Evolutionary conservation across 192 early-diverging fungal genomes (phyloP).

Genomic region (Mortierella alpina): DNA sequence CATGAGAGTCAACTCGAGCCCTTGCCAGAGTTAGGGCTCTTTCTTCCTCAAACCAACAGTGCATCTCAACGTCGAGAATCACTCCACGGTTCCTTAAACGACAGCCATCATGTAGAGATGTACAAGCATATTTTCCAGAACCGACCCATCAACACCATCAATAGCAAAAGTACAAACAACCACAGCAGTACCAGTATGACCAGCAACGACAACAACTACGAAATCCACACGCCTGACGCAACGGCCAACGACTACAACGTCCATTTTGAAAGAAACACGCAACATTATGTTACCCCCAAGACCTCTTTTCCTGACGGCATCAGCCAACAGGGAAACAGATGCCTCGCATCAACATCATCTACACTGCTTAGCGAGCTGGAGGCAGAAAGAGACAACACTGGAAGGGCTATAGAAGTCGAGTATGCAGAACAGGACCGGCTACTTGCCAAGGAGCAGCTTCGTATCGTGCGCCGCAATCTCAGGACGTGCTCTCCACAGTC

Average conservation of each 20-base stretch:
- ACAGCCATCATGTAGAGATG: conserved; percentile 9
- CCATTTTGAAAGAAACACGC: not conserved
- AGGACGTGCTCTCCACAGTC: conserved; percentile 21
- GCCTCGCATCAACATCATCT: not conserved
- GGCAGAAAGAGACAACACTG: too few relatives aligned
- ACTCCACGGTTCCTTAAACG: not conserved
- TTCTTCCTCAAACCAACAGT: conserved; percentile 2
- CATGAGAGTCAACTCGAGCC: not conserved
- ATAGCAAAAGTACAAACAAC: not conserved
- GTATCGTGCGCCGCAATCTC: conserved; percentile 25
- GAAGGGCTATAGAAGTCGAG: too few relatives aligned
- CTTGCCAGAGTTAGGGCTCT: not conserved
- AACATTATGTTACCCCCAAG: not conserved
- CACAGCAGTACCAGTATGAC: not conserved
- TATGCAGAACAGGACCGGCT: conserved; percentile 21
- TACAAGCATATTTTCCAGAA: conserved; percentile 36
- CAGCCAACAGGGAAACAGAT: too few relatives aligned
- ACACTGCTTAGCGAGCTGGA: too few relatives aligned
- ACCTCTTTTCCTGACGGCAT: too few relatives aligned
- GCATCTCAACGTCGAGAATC: conserved; percentile 5
- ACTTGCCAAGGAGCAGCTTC: conserved; percentile 27
- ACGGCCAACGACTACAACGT: not conserved
- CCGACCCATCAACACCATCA: conserved; percentile 5
- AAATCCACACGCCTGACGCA: not conserved
- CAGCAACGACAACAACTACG: not conserved